These are phyloP conservation scores for Huntiella abstrusa DNA, from an alignment of 2,329 filamentous ascomycete genomes.

Conservation along the genomic window DNA sequence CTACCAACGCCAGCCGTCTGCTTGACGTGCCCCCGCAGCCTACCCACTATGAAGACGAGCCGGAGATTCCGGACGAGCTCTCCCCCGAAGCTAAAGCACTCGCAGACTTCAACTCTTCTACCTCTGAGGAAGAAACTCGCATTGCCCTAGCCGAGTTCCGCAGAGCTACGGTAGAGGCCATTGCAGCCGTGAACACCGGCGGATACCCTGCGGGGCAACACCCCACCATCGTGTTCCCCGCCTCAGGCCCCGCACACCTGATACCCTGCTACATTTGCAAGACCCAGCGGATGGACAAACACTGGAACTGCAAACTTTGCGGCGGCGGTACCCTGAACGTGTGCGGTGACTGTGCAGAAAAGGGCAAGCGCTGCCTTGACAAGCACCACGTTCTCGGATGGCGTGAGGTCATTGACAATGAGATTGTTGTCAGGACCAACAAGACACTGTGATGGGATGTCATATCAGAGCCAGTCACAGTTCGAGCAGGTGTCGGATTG, in stretches of 20 bases:
- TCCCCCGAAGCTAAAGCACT: too few species aligned
- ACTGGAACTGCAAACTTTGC: conserved; percentile 90
- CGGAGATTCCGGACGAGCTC: too few species aligned
- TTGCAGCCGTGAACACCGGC: too few species aligned
- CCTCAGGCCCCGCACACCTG: conserved; percentile 38
- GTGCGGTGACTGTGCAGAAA: conserved; percentile 59
- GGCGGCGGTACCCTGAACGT: conserved; percentile 90
- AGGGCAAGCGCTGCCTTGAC: conserved; percentile 58
- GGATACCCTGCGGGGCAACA: not conserved
- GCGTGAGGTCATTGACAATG: not conserved
- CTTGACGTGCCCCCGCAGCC: too few species aligned
- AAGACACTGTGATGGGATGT: not conserved
- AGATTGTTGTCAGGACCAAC: not conserved
- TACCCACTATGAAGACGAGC: too few species aligned
- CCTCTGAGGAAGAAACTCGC: too few species aligned
- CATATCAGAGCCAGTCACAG: too few species aligned
- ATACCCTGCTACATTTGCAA: conserved; percentile 93
- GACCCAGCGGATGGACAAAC: conserved; percentile 54
- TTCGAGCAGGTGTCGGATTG: too few species aligned
- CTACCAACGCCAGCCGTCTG: too few species aligned
- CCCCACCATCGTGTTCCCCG: conserved; percentile 13
- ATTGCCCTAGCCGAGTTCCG: too few species aligned
- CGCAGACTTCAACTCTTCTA: too few species aligned
- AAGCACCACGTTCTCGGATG: conserved; percentile 45
- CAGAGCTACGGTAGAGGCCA: too few species aligned